Base-by-base conservation (phyloP, 495 filamentous ascomycete genomes). In the Tuber brumale region DNA sequence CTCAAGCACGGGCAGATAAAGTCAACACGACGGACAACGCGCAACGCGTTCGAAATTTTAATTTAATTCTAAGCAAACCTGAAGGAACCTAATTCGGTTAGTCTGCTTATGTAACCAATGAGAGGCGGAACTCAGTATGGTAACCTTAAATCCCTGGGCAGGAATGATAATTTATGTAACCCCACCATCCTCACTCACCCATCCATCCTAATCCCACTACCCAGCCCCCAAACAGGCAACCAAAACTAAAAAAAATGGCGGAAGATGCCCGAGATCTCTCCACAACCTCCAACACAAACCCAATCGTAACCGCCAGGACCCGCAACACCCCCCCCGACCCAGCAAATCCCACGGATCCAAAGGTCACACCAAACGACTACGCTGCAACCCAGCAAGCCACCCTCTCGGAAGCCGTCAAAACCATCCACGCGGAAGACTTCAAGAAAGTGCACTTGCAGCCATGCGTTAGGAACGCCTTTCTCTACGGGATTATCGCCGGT, bases 401-500 rank as follows among this genome's bases (percentile, higher is more conserved):
- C 21, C 79, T 97, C 66, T 85, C 85, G 14, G 91, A 94, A 23
- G 92, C 89, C 0, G 83, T 92, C 37, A 88, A 89, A 61, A 88
- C 88, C 35, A 89, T 97, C 71, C 88, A 88, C 23, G 72, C 89
- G 14, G 85, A 89, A 70, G 92, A 97, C 82, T 91, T 94, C 74
- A 86, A 89, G 41, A 88, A 89, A 16, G 87, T 97, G 75, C 90
- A 94, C 84, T 91, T 91, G 81, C 87, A 89, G 76, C 95, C 95
- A 31, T 97, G 95, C 84, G 91, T 92, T 7, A 89, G 95, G 42
- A 91, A 95, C 79, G 90, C 92, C 23, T 85, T 97, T 74, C 85
- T 98, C 81, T 89, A 90, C 1, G 95, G 94, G 39, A 95, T 98
- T 80, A 90, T 89, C 3, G 87, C 88, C 9, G 94, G 93, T 16